phyloP scores from a whole-genome alignment of 768 basidiomycete genomes.

The Amanita exitialis region DNA sequence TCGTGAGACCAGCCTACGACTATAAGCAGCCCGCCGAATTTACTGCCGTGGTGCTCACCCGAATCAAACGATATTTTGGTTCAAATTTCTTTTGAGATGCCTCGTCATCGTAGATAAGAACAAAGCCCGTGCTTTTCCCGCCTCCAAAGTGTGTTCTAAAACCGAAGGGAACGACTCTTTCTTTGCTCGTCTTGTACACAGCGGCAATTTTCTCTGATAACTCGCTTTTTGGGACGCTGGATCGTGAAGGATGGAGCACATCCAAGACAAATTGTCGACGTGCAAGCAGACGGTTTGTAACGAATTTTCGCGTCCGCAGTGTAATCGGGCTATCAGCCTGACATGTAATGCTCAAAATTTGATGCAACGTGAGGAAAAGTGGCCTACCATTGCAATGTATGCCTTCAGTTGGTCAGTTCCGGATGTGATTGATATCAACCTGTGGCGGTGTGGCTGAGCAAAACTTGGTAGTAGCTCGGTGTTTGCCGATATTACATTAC shows the following conservation, averaged over 20 bases:
- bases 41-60: constrained; percentile 50
- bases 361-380: background rate
- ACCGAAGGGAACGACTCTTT: constrained; percentile 88
- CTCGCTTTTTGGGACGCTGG: constrained; percentile 90
- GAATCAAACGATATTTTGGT: constrained; percentile 89
- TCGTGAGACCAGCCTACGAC: constrained; percentile 49
- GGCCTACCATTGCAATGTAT: constrained; percentile 24
- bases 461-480: constrained; percentile 36
- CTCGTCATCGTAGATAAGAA: constrained; percentile 95
- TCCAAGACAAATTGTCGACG: constrained; percentile 96
- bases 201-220: constrained; percentile 86
- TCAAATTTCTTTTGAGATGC: constrained; percentile 94
- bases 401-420: constrained; percentile 10
- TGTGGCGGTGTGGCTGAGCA: constrained; percentile 22
- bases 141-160: constrained; percentile 97
- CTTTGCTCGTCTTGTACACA: constrained; percentile 90
- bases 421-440: constrained; percentile 18
- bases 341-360: constrained; percentile 9
- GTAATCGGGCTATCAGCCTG: constrained; percentile 85
- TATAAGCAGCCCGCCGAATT: background rate
- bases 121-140: constrained; percentile 95
- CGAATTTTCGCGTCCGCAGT: constrained; percentile 97
- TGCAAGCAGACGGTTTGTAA: constrained; percentile 94
- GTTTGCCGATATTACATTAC: constrained; percentile 21
- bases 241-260: constrained; percentile 88